Conservation (phyloP, 2,329 filamentous ascomycete species). For the Ophiocordyceps camponoti-saundersi region DNA sequence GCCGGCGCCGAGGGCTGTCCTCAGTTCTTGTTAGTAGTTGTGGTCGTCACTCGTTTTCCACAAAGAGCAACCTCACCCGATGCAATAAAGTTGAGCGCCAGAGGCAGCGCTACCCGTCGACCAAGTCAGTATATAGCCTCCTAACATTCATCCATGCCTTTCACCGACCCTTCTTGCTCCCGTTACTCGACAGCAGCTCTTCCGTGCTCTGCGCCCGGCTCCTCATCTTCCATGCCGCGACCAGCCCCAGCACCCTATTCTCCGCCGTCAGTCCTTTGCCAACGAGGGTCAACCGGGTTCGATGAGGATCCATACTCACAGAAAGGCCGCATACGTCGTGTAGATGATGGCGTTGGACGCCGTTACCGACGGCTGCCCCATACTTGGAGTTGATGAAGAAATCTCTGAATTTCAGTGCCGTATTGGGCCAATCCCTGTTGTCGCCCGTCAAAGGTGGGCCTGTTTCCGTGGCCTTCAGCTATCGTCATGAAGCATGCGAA, state of each 20-base stretch:
- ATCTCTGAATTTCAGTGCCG: no score
- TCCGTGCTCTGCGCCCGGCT: slow-evolving; percentile 43
- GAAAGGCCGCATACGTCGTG: slow-evolving; percentile 58
- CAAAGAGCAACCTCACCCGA: slow-evolving; percentile 48
- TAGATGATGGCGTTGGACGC: slow-evolving; percentile 77
- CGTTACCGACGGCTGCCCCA: slow-evolving; percentile 59
- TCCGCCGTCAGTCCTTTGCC: background rate
- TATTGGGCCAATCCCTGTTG: no score
- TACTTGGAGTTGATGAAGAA: slow-evolving; percentile 16
- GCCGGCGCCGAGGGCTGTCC: slow-evolving; percentile 59
- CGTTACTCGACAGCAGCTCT: slow-evolving; percentile 59
- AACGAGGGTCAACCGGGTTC: no score
- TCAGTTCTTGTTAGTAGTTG: no score
- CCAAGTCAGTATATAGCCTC: background rate
- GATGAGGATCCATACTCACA: slow-evolving; percentile 35
- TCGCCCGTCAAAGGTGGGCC: no score
- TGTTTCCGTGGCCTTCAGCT: no score
- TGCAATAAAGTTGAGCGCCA: slow-evolving; percentile 81
- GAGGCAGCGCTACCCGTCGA: slow-evolving; percentile 43
- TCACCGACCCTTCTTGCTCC: slow-evolving; percentile 60
- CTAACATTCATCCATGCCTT: background rate
- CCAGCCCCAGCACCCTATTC: slow-evolving; percentile 43
- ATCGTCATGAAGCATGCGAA: no score
- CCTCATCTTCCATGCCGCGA: slow-evolving; percentile 33
- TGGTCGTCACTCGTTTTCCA: no score